These are phyloP conservation scores for Phaeosphaeriaceae sp. DNA, from an alignment of 2,329 filamentous ascomycete species.

Conservation along the genomic window DNA sequence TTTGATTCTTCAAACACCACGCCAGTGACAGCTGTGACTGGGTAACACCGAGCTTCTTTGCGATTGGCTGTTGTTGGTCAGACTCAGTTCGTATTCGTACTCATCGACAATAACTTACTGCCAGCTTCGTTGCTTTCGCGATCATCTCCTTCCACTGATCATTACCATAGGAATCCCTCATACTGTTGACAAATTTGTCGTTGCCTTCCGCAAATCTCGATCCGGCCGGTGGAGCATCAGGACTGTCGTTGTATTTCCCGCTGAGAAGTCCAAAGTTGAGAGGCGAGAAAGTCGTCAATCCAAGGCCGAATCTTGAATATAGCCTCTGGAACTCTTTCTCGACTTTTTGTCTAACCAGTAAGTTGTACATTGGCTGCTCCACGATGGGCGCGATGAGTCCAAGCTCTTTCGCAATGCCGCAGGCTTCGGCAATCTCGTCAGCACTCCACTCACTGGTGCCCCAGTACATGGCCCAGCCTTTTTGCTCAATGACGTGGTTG, in stretches of 20 bases:
- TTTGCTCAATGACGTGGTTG: conserved; percentile 71
- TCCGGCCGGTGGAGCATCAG: conserved; percentile 62
- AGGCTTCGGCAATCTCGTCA: conserved; percentile 65
- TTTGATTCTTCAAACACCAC: conserved; percentile 46
- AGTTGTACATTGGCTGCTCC: conserved; percentile 65
- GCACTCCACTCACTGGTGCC: conserved; percentile 67
- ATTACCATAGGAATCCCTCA: conserved; percentile 53
- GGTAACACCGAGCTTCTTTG: conserved; percentile 68
- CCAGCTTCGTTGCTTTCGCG: conserved; percentile 60
- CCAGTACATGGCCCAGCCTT: conserved; percentile 72
- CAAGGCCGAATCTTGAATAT: conserved; percentile 61
- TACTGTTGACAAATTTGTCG: conserved; percentile 61
- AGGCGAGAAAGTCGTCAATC: conserved; percentile 63
- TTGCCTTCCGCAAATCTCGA: conserved; percentile 65
- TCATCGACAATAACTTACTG: conserved; percentile 22
- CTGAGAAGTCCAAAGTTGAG: conserved; percentile 64
- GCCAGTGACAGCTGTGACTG: conserved; percentile 50
- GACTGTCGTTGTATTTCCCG: conserved; percentile 66
- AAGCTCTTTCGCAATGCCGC: conserved; percentile 66
- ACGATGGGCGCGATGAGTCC: conserved; percentile 63
- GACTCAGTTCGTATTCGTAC: neutral
- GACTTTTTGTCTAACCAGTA: conserved; percentile 64
- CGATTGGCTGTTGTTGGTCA: conserved; percentile 54
- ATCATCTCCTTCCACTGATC: conserved; percentile 64
- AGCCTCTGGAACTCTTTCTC: conserved; percentile 65